Base-by-base conservation (phyloP, 1,284 basidiomycete species). In the Austropuccinia psidii region DNA sequence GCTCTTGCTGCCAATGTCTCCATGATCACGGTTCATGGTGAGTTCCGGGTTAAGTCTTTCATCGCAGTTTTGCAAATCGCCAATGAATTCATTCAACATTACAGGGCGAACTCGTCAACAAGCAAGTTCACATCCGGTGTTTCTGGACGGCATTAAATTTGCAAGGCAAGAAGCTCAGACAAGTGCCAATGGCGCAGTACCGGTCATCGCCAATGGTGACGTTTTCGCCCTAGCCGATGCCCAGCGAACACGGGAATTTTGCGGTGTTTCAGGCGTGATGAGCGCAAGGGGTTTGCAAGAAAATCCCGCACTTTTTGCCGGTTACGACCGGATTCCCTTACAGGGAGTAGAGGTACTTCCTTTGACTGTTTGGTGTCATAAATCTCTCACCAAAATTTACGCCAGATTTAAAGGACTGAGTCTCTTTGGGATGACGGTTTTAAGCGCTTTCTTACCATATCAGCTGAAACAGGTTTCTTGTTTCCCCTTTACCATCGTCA, bases 281-380 rank as follows among this genome's bases (percentile, higher is more conserved):
- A 85, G 83, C 61, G 86, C 86, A 0, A 77, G 86, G 4, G 86
- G 86, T 0, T 76, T 87, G 64, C 78, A 87, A n/a, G 85, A 84
- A 3, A 87, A 87, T 81, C 86, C 82, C 60, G 85, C 85, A 0
- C 79, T 87, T 0, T 87, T 86, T 74, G 81, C 84, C 0, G 85
- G 85, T 0, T 83, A 84, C 76, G 77, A 81, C 3, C 74, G 77
- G 17, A 86, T 85, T 0, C 86, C 86, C 0, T 57, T 78, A 0
- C 80, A 83, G 55, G 84, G 84, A 0, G 80, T 86, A 3, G 79
- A 83, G 75, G 82, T 82, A 45, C 9, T 76, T 62, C 37, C 9
- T 41, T 13, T 11, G 5, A 24, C 50, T 15, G 41, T 61, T 62
- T 29, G 24, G 4, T 33, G 8, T 61, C 49, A 37, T 62, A 21